Conservation (phyloP, 768 basidiomycete species). For the Ephemerocybe angulata region DNA sequence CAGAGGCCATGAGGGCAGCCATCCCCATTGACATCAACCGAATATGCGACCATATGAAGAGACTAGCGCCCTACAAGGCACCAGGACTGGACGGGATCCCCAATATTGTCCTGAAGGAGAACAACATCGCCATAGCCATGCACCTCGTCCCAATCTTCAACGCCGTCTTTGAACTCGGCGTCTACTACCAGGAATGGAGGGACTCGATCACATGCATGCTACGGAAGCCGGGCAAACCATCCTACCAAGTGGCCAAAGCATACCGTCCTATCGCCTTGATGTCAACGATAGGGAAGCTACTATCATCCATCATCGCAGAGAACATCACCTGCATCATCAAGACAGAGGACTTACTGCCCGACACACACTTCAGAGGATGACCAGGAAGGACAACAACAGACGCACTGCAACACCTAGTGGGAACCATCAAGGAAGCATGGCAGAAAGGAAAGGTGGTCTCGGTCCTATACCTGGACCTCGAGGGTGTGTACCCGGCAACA, state of each 20-base stretch:
- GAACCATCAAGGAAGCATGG: constrained; percentile 36
- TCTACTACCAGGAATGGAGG: constrained; percentile 11
- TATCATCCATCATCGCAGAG: constrained; percentile 20
- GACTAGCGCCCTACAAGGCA: no score
- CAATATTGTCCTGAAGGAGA: no score
- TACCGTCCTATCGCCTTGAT: constrained; percentile 33
- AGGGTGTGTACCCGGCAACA: constrained; percentile 32
- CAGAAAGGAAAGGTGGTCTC: constrained; percentile 24
- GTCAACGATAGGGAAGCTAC: constrained; percentile 28
- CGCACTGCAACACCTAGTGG: constrained; percentile 28
- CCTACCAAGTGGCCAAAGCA: constrained; percentile 30
- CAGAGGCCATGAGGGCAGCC: no score
- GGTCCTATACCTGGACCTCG: constrained; percentile 36
- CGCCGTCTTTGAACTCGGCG: not conserved
- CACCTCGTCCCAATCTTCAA: no score
- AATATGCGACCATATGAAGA: no score
- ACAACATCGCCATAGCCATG: no score
- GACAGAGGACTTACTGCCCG: constrained; percentile 25
- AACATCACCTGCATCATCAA: constrained; percentile 24
- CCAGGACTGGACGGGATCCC: no score
- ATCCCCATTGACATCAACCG: no score
- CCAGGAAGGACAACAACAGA: constrained; percentile 34
- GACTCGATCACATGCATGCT: constrained; percentile 25
- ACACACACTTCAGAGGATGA: constrained; percentile 32
- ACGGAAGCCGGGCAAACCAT: constrained; percentile 29